Evolutionary conservation across 768 basidiomycete genomes (phyloP).

Genomic region (Kockovaella imperatae): DNA sequence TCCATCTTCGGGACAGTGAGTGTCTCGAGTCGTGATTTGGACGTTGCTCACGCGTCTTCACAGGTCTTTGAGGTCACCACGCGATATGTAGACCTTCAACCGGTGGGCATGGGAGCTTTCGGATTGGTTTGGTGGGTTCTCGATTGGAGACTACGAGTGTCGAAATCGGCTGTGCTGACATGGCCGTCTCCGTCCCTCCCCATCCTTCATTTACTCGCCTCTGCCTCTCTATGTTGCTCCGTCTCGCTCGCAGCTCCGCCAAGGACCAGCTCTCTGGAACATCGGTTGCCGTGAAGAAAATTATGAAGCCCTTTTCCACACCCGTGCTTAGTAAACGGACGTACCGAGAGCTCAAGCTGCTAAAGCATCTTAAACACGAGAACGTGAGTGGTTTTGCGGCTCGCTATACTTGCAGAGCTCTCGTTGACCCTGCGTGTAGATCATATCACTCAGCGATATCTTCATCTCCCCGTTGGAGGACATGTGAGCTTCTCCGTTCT

Average conservation of each 20-base stretch:
- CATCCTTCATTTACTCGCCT: not conserved
- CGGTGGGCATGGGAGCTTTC: constrained; percentile 99
- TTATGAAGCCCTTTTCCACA: constrained; percentile 98
- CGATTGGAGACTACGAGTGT: too few species aligned
- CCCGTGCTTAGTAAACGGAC: constrained; percentile 97
- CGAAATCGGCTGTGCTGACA: too few species aligned
- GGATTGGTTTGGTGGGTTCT: constrained; percentile 87
- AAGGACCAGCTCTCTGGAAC: constrained; percentile 90
- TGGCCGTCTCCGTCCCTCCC: not conserved
- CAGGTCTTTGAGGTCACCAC: constrained; percentile 71
- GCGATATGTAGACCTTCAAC: constrained; percentile 97
- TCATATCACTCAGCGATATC: constrained; percentile 96
- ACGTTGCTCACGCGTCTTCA: not conserved
- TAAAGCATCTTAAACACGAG: constrained; percentile 98
- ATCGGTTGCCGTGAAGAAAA: constrained; percentile 98
- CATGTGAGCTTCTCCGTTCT: constrained; percentile 55
- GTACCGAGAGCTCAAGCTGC: constrained; percentile 91
- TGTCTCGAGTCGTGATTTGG: constrained; percentile 1
- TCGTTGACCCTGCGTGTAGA: constrained; percentile 50
- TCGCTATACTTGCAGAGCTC: not conserved
- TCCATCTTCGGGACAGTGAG: constrained; percentile 92
- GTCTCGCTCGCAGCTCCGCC: constrained; percentile 57
- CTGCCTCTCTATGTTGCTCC: not conserved
- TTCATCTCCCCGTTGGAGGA: constrained; percentile 99
- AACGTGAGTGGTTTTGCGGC: constrained; percentile 70